These are phyloP conservation scores for Cladosporium velox DNA, from an alignment of 2,329 filamentous ascomycete species.

Conservation along the genomic window DNA sequence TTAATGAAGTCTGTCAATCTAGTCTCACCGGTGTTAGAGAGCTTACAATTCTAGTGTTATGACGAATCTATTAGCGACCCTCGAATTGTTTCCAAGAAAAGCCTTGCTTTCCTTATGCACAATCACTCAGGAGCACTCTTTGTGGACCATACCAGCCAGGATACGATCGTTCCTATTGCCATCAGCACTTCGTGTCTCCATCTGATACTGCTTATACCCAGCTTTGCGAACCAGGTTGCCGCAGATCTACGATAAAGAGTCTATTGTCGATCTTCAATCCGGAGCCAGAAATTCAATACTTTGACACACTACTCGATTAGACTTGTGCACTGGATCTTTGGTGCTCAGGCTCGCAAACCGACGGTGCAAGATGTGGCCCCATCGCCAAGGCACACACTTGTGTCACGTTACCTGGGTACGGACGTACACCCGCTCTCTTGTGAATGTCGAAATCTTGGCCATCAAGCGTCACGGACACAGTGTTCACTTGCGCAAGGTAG, in stretches of 20 bases:
- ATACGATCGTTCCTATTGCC: background rate
- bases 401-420: background rate
- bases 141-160: background rate
- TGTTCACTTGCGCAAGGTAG: background rate
- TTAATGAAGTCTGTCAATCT: background rate
- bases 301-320: background rate
- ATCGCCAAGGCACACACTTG: background rate
- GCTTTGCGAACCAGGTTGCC: background rate
- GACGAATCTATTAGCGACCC: background rate
- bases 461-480: background rate
- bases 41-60: background rate
- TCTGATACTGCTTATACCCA: background rate
- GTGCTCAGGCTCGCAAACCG: background rate
- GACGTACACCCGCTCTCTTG: background rate
- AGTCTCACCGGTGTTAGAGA: background rate
- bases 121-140: background rate
- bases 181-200: background rate
- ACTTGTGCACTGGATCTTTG: background rate
- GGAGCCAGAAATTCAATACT: background rate
- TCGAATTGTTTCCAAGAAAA: background rate
- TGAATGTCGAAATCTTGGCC: background rate
- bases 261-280: background rate
- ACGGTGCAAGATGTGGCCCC: too few relatives aligned
- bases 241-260: background rate
- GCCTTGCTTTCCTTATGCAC: background rate